Evolutionary conservation across 257 asterid genomes (phyloP).

Genomic region (Henckelia pumila): DNA sequence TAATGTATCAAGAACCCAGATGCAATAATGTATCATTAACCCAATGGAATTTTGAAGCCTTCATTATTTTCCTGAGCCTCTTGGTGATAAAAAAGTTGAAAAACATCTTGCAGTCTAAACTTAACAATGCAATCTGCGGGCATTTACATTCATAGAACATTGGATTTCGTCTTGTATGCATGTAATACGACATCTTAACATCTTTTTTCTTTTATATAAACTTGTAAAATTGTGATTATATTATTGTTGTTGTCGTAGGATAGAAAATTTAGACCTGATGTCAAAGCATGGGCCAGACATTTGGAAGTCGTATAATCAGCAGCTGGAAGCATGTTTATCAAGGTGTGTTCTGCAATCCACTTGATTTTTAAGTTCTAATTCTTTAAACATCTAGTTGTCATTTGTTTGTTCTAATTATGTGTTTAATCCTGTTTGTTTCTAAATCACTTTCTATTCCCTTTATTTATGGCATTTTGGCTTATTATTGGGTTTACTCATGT

Average conservation of each 20-base stretch:
- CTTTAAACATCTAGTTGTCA: neutral
- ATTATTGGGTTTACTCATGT: neutral
- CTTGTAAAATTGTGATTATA: too few species aligned
- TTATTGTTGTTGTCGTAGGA: constrained; percentile 39
- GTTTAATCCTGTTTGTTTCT: too few species aligned
- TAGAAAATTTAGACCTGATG: constrained; percentile 92
- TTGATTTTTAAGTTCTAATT: neutral
- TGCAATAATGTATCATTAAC: too few species aligned
- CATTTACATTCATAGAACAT: neutral
- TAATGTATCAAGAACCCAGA: too few species aligned
- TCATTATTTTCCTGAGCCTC: too few species aligned
- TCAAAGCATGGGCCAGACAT: constrained; percentile 88
- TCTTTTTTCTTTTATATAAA: neutral
- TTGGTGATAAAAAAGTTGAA: neutral
- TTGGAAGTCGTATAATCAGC: constrained; percentile 86
- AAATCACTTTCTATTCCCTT: too few species aligned
- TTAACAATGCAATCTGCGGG: neutral
- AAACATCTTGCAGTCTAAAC: neutral
- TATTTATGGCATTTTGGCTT: too few species aligned
- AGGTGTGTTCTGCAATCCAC: constrained; percentile 55
- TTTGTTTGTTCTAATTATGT: constrained; percentile 2
- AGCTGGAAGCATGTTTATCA: constrained; percentile 72
- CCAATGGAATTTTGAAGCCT: too few species aligned
- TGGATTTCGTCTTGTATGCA: constrained; percentile 13
- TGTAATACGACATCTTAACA: neutral